Percentiles rank a stretch among this genome's conserved stretches.
Evolutionary conservation across 2,329 filamentous ascomycete genomes (phyloP).

Genomic region (Pseudogymnoascus sp.): DNA sequence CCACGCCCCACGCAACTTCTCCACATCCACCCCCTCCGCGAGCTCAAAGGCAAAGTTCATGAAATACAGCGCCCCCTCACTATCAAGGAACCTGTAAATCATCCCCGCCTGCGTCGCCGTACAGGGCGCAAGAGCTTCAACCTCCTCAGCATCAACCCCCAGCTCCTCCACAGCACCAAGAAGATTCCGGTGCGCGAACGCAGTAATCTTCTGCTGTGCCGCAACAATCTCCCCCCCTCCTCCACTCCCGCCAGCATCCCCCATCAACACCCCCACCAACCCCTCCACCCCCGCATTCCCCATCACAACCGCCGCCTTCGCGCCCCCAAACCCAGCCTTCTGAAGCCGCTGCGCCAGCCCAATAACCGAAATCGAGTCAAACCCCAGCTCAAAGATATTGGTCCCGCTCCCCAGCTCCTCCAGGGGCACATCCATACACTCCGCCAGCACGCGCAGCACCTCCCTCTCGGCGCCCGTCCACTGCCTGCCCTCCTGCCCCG

Average conservation of each 20-base stretch:
- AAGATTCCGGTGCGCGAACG: conserved; percentile 29
- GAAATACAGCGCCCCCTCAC: conserved; percentile 58
- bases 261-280: conserved; percentile 30
- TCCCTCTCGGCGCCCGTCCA: conserved; percentile 33
- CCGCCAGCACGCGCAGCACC: conserved; percentile 46
- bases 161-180: conserved; percentile 38
- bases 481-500: conserved; percentile 22
- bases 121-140: conserved; percentile 73
- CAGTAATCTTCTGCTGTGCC: conserved; percentile 32
- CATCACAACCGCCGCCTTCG: conserved; percentile 59
- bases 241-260: neutral
- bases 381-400: conserved; percentile 75
- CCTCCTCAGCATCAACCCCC: conserved; percentile 37
- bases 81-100: conserved; percentile 59
- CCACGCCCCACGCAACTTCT: conserved; percentile 50
- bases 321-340: conserved; percentile 48
- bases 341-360: conserved; percentile 58
- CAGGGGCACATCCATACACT: conserved; percentile 29
- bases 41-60: conserved; percentile 62
- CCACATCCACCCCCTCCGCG: conserved; percentile 32
- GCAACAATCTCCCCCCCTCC: conserved; percentile 16
- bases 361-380: conserved; percentile 82
- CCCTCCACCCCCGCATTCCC: conserved; percentile 45
- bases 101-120: conserved; percentile 83
- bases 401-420: conserved; percentile 40